Evolutionary conservation across 2,329 filamentous ascomycete species (phyloP).

Genomic region (Colletotrichum viniferum): DNA sequence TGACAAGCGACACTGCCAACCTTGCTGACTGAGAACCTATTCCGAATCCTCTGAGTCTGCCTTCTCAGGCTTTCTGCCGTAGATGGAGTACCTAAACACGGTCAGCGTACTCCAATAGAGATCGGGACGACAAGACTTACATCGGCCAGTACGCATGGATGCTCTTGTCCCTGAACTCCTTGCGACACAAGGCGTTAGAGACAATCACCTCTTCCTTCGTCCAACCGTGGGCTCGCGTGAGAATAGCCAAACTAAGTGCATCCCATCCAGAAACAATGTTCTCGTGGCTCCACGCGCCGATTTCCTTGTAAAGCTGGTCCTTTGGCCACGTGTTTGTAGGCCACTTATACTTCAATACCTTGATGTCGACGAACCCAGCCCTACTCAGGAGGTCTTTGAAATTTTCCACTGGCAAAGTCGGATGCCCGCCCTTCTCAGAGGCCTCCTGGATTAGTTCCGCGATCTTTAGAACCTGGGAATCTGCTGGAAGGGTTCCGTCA

Average conservation of each 20-base stretch:
- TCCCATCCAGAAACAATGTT: background rate
- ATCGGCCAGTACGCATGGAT: background rate
- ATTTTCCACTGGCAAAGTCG: background rate
- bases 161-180: background rate
- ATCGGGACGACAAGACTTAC: background rate
- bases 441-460: conserved; percentile 28
- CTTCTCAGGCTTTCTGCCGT: background rate
- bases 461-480: conserved; percentile 27
- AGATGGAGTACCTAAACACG: background rate
- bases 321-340: background rate
- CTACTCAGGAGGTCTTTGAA: background rate
- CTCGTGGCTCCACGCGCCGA: background rate
- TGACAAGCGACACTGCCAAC: too few species aligned
- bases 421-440: background rate
- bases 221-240: background rate
- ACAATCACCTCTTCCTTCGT: background rate
- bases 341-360: background rate
- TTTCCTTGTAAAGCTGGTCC: background rate
- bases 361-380: background rate
- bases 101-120: background rate
- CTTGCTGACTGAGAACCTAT: too few species aligned
- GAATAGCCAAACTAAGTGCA: background rate
- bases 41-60: too few species aligned
- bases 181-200: background rate
- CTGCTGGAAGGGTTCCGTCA: conserved; percentile 38